Percentiles rank a stretch among this genome's conserved stretches.
phyloP scores from a whole-genome alignment of 139 green algal species.

The Chlamydomonas schloesseri region DNA sequence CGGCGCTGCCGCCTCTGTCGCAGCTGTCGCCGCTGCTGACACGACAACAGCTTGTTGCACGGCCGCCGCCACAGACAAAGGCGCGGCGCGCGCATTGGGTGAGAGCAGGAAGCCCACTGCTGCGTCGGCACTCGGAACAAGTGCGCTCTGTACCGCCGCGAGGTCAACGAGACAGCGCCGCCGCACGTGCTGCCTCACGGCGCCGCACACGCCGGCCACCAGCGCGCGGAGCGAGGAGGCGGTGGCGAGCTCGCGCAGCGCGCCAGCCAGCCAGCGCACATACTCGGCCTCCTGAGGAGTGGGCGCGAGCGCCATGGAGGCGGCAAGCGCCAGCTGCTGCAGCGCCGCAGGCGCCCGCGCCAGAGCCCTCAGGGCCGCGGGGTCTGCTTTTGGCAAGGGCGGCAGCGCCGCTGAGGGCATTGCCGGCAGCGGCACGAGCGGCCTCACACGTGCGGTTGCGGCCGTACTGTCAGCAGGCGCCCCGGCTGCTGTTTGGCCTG shows the following conservation, averaged over 20 bases:
- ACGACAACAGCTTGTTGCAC: no score
- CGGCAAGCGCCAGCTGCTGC: background rate
- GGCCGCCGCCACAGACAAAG: no score
- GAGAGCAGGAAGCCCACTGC: background rate
- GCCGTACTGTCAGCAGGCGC: no score
- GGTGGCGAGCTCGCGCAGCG: background rate
- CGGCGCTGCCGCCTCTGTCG: no score
- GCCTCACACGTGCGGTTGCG: no score
- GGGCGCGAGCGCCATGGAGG: background rate
- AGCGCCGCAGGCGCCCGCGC: background rate
- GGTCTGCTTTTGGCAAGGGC: no score
- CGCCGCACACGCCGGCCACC: background rate
- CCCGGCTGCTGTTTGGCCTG: background rate
- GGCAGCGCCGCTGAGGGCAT: no score
- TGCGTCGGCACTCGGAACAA: background rate
- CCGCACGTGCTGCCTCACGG: background rate
- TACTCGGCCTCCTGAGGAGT: background rate
- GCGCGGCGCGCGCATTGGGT: background rate
- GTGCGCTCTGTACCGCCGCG: background rate
- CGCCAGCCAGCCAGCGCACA: background rate
- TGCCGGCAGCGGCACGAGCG: no score
- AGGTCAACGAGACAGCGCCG: background rate
- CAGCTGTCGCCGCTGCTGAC: no score
- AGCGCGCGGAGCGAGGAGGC: background rate
- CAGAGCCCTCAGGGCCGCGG: no score